Conservation (phyloP, 192 early-diverging fungal species). For the Mortierella hygrophila region DNA sequence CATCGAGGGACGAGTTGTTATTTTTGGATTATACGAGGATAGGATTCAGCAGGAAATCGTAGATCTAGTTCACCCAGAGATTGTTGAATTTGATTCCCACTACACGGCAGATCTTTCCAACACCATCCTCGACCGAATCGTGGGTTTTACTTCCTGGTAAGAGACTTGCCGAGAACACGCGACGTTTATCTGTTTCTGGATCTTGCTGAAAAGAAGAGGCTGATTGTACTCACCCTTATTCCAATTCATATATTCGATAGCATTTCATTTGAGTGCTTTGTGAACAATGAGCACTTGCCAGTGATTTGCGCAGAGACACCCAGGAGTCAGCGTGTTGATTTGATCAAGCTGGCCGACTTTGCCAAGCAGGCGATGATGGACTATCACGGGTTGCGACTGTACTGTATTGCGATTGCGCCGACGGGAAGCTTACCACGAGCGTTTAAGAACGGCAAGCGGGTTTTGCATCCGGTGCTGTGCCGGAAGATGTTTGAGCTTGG, state of each 20-base stretch:
- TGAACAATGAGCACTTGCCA: slow-evolving; percentile 81
- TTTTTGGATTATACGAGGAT: slow-evolving; percentile 85
- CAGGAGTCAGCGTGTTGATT: slow-evolving; percentile 56
- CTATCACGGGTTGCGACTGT: slow-evolving; percentile 75
- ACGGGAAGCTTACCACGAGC: slow-evolving; percentile 73
- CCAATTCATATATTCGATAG: slow-evolving; percentile 27
- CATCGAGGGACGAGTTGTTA: slow-evolving; percentile 77
- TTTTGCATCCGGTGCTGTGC: slow-evolving; percentile 75
- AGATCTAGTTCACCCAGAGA: slow-evolving; percentile 50
- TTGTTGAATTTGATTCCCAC: slow-evolving; percentile 49
- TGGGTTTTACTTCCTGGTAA: slow-evolving; percentile 57
- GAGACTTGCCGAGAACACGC: background rate
- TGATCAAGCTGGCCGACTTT: slow-evolving; percentile 63
- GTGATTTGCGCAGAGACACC: slow-evolving; percentile 78
- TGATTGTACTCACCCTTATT: background rate
- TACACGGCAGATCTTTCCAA: slow-evolving; percentile 45
- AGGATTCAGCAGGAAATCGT: slow-evolving; percentile 67
- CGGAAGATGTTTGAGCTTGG: slow-evolving; percentile 76
- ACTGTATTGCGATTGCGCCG: slow-evolving; percentile 69
- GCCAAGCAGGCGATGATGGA: slow-evolving; percentile 69
- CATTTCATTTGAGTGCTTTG: slow-evolving; percentile 72
- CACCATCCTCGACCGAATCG: slow-evolving; percentile 41
- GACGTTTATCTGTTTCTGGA: background rate
- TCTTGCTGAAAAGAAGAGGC: background rate
- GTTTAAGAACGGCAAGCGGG: slow-evolving; percentile 77